A percentile compares a stretch with the other conserved stretches of the same genome.
Conservation (phyloP, 2,329 filamentous ascomycete species). For the Exophiala bonariae region DNA sequence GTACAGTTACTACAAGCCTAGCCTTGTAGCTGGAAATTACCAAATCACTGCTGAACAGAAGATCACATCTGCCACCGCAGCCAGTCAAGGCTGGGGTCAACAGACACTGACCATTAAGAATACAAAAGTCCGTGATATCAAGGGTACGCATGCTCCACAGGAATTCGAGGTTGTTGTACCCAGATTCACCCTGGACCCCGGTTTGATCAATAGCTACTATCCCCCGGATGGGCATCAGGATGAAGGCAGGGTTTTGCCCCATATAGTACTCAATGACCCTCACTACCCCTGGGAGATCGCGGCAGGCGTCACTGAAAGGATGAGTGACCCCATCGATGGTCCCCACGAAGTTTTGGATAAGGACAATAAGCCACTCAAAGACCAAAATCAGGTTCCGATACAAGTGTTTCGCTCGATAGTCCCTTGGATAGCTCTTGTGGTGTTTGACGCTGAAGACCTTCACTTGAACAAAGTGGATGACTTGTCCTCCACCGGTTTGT, state of each 20-base stretch:
- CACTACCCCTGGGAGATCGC: slow-evolving; percentile 46
- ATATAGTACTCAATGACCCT: slow-evolving; percentile 47
- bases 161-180: too few relatives aligned
- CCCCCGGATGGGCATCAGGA: slow-evolving; percentile 42
- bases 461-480: slow-evolving; percentile 21
- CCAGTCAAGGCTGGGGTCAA: too few relatives aligned
- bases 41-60: too few relatives aligned
- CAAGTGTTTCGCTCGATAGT: slow-evolving; percentile 27
- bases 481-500: background rate
- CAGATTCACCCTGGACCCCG: slow-evolving; percentile 1
- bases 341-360: background rate
- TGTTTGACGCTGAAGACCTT: slow-evolving; percentile 43
- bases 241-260: slow-evolving; percentile 39
- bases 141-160: too few relatives aligned
- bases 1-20: too few relatives aligned
- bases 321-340: background rate
- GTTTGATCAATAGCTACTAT: slow-evolving; percentile 38
- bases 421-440: slow-evolving; percentile 44
- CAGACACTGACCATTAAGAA: too few relatives aligned
- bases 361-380: too few relatives aligned
- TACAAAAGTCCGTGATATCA: too few relatives aligned
- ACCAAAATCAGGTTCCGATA: background rate
- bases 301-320: slow-evolving; percentile 20
- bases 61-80: too few relatives aligned
- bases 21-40: too few relatives aligned